Evolutionary conservation across 345 rosid genomes (phyloP).

Genomic region (Hibiscus tridactylites): DNA sequence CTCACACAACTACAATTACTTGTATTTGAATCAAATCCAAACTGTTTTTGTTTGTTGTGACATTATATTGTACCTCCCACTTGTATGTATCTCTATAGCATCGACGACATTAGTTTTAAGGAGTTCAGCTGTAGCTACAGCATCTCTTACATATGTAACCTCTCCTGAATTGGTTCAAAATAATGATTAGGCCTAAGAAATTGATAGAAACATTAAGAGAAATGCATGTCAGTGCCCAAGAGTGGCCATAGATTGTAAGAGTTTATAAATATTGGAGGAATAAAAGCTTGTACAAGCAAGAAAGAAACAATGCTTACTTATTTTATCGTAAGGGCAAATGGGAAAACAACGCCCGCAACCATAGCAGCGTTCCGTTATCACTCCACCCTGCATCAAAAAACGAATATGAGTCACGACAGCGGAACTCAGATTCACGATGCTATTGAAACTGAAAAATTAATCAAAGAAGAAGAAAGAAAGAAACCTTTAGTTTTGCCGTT

Average conservation of each 20-base stretch:
- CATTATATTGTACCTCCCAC: constrained; percentile 33
- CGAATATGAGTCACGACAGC: neutral
- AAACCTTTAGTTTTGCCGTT: constrained; percentile 19
- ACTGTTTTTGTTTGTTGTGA: neutral
- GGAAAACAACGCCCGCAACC: constrained; percentile 65
- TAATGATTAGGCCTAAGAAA: neutral
- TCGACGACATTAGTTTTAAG: constrained; percentile 36
- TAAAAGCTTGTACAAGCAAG: neutral
- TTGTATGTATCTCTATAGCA: constrained; percentile 58
- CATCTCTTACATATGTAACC: constrained; percentile 40
- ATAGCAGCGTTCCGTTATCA: constrained; percentile 48
- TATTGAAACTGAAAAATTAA: constrained; percentile 5
- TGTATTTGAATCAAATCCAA: neutral
- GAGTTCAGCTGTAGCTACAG: constrained; percentile 41
- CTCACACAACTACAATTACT: neutral
- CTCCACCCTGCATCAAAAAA: constrained; percentile 36
- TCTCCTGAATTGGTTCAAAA: constrained; percentile 23
- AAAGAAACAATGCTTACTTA: constrained; percentile 27
- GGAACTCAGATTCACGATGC: neutral
- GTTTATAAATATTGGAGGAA: neutral
- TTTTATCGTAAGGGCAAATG: constrained; percentile 52
- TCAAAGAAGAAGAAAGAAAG: neutral
- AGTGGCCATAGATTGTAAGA: neutral
- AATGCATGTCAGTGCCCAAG: neutral
- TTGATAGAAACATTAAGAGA: neutral